Evolutionary conservation across 2,329 filamentous ascomycete species (phyloP), one percentile per base, ranked within the genome.

Genomic region (Trichoderma cornu-damae): DNA sequence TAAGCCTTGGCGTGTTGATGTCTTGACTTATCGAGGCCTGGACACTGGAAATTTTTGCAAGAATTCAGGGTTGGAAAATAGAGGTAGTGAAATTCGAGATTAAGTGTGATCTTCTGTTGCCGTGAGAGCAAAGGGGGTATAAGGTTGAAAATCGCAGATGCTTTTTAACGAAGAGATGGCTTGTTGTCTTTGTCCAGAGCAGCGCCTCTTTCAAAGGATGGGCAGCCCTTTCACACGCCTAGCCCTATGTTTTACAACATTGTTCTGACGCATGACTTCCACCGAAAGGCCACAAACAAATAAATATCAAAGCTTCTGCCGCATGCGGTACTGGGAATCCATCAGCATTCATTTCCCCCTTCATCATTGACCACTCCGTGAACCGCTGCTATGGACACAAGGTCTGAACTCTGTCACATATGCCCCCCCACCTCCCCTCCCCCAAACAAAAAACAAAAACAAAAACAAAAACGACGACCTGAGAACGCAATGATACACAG

Each of bases 361-460:
- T 26, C 52, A 35, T 24, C 52, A 37, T 55, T 32, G 52, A 18
- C 52, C 52, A 55, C 52, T 30, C 42, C 22, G 52, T 46, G 52
- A 28, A 30, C 52, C 49, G 52, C 30, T 35, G 32, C 16, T 6
- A 28, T 46, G 28, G 16, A 37, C 52, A 38, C 4, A 20, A 7
- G 38, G 22, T 14, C 42, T 9, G n/a, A 38, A 47, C 32, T 38
- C 38, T 16, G 42, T 30, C 30, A 42, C 16, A 46, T 20, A 34
- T 24, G 42, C 32, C 42, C 16, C n/a, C n/a, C n/a, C n/a, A n/a
- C n/a, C n/a, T n/a, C n/a, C n/a, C n/a, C n/a, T n/a, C n/a, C n/a
- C n/a, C n/a, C n/a, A n/a, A n/a, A n/a, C n/a, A n/a, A n/a, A n/a
- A n/a, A n/a, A n/a, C n/a, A n/a, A n/a, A n/a, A n/a, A n/a, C n/a